Evolutionary conservation across 1,139 yeast genomes (phyloP), one percentile per base, ranked within the genome.

Genomic region (Yamadazyma spencermartinsiae): DNA sequence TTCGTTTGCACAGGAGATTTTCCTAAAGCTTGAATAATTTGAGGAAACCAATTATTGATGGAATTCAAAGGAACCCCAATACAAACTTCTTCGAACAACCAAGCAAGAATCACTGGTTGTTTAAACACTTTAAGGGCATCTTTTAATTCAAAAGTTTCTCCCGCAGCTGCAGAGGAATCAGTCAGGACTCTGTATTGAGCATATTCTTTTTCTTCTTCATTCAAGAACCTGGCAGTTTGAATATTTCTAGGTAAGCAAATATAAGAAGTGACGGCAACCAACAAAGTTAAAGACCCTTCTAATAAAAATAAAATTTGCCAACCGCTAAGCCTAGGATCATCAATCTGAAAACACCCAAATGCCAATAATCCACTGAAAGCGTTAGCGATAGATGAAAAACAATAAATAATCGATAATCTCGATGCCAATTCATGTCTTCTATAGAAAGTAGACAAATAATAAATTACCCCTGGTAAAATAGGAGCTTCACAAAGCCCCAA

Each of bases 221-320:
- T 50, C 35, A 60, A 53, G 31, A 60, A 54, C 4, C 26, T 33
- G 10, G 76, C 72, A 12, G 55, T 48, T 17, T 48, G 48, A 16
- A 56, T 52, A 15, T 51, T 49, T 37, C 63, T 46, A 3, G 60
- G 60, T 27, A 60, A 50, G 37, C 48, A 48, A 5, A 50, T 72
- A 41, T 61, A 73, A 1, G 82, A 67, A 20, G 60, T 47, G 16
- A 79, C 39, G 0, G 88, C 87, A 50, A 82, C 66, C 1, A 58
- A 29, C 4, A 82, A 55, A 1, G 88, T 80, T 36, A 80, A 52
- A 3, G 72, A 41, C 2, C 89, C 89, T 52, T 82, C 89, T 34
- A 83, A 60, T 12, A 83, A 50, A 51, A 83, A 83, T 17, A 83
- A 59, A 78, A 82, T 82, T 46, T 73, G 67, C 86, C 86, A 81